Base-by-base conservation (phyloP, 257 asterid genomes). In the Solanum rostratum region DNA sequence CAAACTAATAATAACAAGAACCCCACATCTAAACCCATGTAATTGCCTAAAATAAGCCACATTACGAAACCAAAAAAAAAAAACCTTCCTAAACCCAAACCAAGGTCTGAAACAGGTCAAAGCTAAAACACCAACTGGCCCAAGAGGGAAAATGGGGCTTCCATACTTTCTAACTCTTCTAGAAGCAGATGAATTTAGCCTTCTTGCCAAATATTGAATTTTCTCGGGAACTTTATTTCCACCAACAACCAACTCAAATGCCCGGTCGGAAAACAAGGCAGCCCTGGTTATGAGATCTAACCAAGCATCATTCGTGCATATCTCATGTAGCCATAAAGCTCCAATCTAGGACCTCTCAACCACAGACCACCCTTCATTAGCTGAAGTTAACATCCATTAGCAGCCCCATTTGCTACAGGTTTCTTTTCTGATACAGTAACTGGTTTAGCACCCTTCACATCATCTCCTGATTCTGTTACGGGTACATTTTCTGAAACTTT, bases 311-410 rank as follows among this genome's bases (percentile, higher is more conserved):
- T 43, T 45, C 13, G 2, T 39, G 24, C 2, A 60, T 43, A 76
- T 24, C 49, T 76, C 82, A 46, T 76, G 62, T 15, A 24, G 81
- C 24, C 84, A 52, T 27, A 29, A 68, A 37, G 41, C 60, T 43
- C 83, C 83, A 80, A 78, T 37, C 71, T 53, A 12, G 33, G 60
- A 12, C 55, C 81, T 46, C 83, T 80, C 33, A 19, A 39, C 85
- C 70, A 16, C 27, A 27, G 86, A n/a, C 88, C 83, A 27, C 87
- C 86, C 89, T 52, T 79, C 29, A 53, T 39, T 84, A 50, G 63
- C 74, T 39, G 30, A 79, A 86, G 59, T 89, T 89, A 91, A 86
- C 92, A 88, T 57, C 92, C 91, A 87, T 87, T 91, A 27, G 92
- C 86, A 82, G 85, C 87, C 33, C 91, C 92, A 52, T 92, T 89